A percentile compares a stretch with the other conserved stretches of the same genome.
These are phyloP conservation scores for Rhypophila decipiens DNA, from an alignment of 495 filamentous ascomycete genomes.

Conservation along the genomic window DNA sequence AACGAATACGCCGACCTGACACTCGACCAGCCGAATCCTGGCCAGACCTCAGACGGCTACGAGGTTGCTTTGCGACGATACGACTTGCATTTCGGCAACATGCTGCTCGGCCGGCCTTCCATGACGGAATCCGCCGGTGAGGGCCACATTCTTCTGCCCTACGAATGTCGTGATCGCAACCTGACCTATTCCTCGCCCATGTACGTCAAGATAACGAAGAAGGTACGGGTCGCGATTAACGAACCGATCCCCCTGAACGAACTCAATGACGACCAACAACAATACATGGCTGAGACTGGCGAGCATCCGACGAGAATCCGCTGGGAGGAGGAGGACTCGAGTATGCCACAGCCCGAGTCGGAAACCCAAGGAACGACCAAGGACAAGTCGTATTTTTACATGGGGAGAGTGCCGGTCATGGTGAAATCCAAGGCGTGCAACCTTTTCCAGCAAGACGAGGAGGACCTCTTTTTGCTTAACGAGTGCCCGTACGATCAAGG, in stretches of 20 bases:
- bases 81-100: constrained; percentile 83
- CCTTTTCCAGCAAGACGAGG: constrained; percentile 70
- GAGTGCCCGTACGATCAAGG: constrained; percentile 98
- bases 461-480: constrained; percentile 75
- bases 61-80: constrained; percentile 80
- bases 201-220: constrained; percentile 76
- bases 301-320: constrained; percentile 46
- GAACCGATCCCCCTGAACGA: constrained; percentile 54
- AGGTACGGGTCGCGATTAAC: constrained; percentile 74
- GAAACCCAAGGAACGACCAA: constrained; percentile 41
- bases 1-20: constrained; percentile 81
- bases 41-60: constrained; percentile 59
- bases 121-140: constrained; percentile 89
- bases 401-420: constrained; percentile 96
- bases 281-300: constrained; percentile 38
- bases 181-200: constrained; percentile 91
- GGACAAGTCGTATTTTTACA: constrained; percentile 53
- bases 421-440: constrained; percentile 92
- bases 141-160: constrained; percentile 72
- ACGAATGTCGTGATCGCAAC: constrained; percentile 90
- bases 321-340: constrained; percentile 52
- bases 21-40: constrained; percentile 79
- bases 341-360: constrained; percentile 28
- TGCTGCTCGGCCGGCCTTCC: constrained; percentile 75
- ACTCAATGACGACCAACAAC: constrained; percentile 55